Conservation (phyloP, 2,329 filamentous ascomycete genomes). For the Pleoardoris graminearum region DNA sequence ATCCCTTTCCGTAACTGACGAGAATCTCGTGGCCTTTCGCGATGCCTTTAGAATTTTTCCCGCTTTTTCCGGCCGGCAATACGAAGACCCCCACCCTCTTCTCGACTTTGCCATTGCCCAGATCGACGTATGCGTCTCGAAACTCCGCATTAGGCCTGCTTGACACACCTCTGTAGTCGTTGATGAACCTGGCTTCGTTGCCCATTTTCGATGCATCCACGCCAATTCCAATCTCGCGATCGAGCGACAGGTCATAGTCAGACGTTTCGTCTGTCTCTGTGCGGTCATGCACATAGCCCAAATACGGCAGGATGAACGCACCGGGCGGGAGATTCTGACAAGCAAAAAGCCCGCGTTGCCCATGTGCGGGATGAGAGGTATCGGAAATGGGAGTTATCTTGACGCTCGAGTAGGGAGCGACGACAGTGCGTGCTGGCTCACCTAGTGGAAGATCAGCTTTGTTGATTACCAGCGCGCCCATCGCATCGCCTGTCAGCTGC, state of each 20-base stretch:
- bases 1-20: conserved; percentile 59
- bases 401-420: conserved; percentile 43
- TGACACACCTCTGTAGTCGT: conserved; percentile 57
- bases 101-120: conserved; percentile 47
- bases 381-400: conserved; percentile 48
- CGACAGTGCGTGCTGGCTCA: conserved; percentile 18
- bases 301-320: conserved; percentile 54
- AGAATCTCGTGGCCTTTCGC: conserved; percentile 55
- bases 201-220: conserved; percentile 55
- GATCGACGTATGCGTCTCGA: conserved; percentile 46
- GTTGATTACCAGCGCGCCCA: conserved; percentile 25
- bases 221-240: conserved; percentile 53
- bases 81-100: conserved; percentile 57
- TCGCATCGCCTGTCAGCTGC: conserved; percentile 27
- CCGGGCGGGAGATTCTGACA: conserved; percentile 49
- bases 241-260: conserved; percentile 57
- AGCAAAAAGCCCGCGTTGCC: conserved; percentile 56
- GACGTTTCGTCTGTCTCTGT: conserved; percentile 47
- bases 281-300: conserved; percentile 54
- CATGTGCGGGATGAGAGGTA: conserved; percentile 52
- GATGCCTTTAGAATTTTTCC: conserved; percentile 52
- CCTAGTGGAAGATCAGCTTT: conserved; percentile 22
- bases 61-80: conserved; percentile 53
- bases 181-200: conserved; percentile 58
- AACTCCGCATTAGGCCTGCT: conserved; percentile 50